Evolutionary conservation across 305 asterid species (phyloP), one percentile per base, ranked within the genome.

Genomic region (Petunia hybrid): DNA sequence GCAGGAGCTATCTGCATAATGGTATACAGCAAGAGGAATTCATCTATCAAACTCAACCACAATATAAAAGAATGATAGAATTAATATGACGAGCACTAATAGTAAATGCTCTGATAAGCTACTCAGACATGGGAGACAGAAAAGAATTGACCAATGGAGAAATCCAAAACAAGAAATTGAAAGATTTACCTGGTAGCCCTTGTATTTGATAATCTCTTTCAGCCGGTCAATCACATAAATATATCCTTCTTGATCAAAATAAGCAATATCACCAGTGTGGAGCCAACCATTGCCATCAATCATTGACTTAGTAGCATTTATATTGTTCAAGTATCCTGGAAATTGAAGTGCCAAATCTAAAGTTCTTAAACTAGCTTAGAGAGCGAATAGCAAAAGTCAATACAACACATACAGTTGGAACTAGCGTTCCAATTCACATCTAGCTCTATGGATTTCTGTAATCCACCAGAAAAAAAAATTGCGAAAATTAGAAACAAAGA

Each of bases 131-230:
- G 48, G 53, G 51, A n/a, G 64, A 74, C 61, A 1, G 5, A 53
- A 8, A 74, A 74, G 0, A 53, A 36, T 6, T 14, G 64, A 53
- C 22, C 12, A 1, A 36, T 74, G 48, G 51, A 8, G 56, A 61
- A 80, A 76, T 80, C 3, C 7, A 8, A 76, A 12, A n/a, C 43
- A 81, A 51, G 78, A 74, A 51, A 74, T 35, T 38, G 3, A 67
- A 85, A 66, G 7, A 56, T 68, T 9, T 86, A 91, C 98, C 97
- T 94, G 98, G 91, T 85, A 94, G 43, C 98, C 98, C 85, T 90
- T 90, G 86, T 87, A 94, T 82, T 94, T 94, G 89, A 94, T 94
- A 70, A 91, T 40, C 85, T 94, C 98, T 86, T 94, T 92, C 90
- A 92, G 81, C 56, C 98, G 92, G 79, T 94, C 98, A 48, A 89